phyloP scores from a whole-genome alignment of 306 rosid genomes.

The Vigna reflexopilosa region DNA sequence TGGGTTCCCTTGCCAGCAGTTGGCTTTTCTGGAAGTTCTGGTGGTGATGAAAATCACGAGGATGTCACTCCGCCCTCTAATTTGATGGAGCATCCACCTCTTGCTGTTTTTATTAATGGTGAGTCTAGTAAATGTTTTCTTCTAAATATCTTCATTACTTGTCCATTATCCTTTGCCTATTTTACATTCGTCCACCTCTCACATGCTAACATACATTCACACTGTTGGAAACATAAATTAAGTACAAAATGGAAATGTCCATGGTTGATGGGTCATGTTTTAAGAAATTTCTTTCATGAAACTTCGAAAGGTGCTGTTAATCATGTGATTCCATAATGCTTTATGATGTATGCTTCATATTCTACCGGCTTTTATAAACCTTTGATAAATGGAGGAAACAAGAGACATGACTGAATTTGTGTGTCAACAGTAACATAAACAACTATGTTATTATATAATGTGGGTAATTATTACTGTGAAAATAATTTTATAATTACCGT shows the following conservation, averaged over 20 bases:
- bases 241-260: conserved; percentile 6
- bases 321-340: conserved; percentile 24
- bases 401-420: not conserved
- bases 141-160: conserved; percentile 28
- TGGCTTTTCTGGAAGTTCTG: conserved; percentile 70
- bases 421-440: not conserved
- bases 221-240: not conserved
- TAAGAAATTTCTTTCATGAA: not conserved
- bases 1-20: conserved; percentile 97
- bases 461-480: not conserved
- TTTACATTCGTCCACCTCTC: not conserved
- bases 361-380: conserved; percentile 17
- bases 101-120: conserved; percentile 98
- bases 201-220: no score
- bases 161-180: conserved; percentile 22
- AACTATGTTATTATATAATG: not conserved
- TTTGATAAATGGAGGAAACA: not conserved
- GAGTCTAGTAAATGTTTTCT: conserved; percentile 44
- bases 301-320: not conserved
- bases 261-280: conserved; percentile 33
- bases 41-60: conserved; percentile 81
- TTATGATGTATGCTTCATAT: conserved; percentile 21
- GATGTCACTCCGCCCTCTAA: conserved; percentile 90
- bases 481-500: not conserved
- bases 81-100: conserved; percentile 99